Evolutionary conservation across 768 basidiomycete genomes (phyloP).

Genomic region (Leccinum fibrillosum): DNA sequence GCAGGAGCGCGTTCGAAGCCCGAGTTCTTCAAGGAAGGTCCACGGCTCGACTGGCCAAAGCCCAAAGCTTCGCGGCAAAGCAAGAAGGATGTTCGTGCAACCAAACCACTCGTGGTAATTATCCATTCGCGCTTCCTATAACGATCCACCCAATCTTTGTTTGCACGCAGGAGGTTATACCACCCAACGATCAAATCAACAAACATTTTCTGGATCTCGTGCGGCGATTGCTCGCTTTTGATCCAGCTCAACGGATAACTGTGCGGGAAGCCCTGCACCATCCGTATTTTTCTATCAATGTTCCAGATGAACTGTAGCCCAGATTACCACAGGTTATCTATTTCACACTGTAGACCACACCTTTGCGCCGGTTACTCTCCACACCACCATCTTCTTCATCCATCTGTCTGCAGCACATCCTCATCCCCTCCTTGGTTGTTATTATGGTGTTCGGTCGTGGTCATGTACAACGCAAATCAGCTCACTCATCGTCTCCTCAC

Average conservation of each 20-base stretch:
- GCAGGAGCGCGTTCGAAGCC: constrained; percentile 76
- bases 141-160: constrained; percentile 2
- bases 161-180: constrained; percentile 72
- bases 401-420: constrained; percentile 23
- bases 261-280: constrained; percentile 87
- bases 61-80: constrained; percentile 84
- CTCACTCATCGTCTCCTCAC: constrained; percentile 27
- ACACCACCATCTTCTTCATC: constrained; percentile 21
- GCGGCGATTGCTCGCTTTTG: constrained; percentile 82
- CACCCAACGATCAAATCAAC: constrained; percentile 69
- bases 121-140: constrained; percentile 21
- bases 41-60: constrained; percentile 90
- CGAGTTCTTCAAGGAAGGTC: constrained; percentile 88
- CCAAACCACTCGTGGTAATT: constrained; percentile 68
- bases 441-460: constrained; percentile 36
- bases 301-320: constrained; percentile 65
- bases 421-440: constrained; percentile 30
- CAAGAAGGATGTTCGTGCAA: constrained; percentile 89
- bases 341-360: constrained; percentile 32
- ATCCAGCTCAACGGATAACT: constrained; percentile 83
- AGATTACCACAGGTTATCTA: constrained; percentile 33
- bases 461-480: constrained; percentile 36
- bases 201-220: constrained; percentile 86
- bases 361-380: constrained; percentile 22
- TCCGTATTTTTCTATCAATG: constrained; percentile 73